Evolutionary conservation across 164 flowering plant genomes (phyloP), one percentile per base, ranked within the genome.

Genomic region (Berberis vulgaris): DNA sequence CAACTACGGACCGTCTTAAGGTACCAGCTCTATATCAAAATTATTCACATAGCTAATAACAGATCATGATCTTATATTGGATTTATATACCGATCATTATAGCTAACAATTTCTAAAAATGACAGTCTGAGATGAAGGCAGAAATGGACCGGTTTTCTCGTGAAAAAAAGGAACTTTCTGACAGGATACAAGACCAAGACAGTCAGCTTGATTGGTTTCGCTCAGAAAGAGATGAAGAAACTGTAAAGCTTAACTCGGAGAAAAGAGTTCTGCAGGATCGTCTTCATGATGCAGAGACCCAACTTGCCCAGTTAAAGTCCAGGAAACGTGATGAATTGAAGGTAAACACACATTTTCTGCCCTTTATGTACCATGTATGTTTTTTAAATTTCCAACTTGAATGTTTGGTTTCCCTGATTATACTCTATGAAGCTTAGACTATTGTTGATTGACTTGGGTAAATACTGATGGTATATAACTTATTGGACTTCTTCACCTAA

Each of bases 291-390:
- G 87, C 92, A 49, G 99, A 95, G 70, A 59, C 87, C 50, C 97
- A 91, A 66, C 82, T 95, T 64, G 74, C 86, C 61, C 97, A 91
- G 65, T 75, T 91, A 71, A 91, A 88, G 72, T 83, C 97, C 38
- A 84, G 99, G 46, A 91, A 95, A 72, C 91, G 97, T 47, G 99
- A 95, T 79, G 99, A 95, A 69, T 67, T 95, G 64, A 95, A 95
- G 96, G 99, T 95, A 77, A 41, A 26, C 26, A 45, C 12, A 45
- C 9, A 26, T 26, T 26, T 61, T 7, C 54, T 43, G 42, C 54
- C 26, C 54, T 5, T 13, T 13, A 2, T 63, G 13, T 10, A 2
- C 2, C 49, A 3, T 63, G 7, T 55, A 53, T 8, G 49, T 26
- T 50, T 52, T 10, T 52, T 26, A 26, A 26, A 26, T 26, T 26